Conservation (phyloP, 1,284 basidiomycete genomes). For the Malassezia cuniculi region DNA sequence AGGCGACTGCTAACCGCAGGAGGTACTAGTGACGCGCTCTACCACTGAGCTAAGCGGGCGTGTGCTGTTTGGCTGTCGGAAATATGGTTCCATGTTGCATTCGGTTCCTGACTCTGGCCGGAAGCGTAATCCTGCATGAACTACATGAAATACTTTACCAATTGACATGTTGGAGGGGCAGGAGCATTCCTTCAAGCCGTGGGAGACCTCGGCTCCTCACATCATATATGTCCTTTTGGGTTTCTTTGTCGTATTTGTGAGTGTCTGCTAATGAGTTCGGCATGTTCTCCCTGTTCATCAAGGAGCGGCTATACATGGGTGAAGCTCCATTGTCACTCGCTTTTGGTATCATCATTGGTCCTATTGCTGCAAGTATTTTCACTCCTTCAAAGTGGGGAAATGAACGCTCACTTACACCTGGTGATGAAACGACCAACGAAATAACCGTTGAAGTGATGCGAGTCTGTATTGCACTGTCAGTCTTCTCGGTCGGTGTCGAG, state of each 20-base stretch:
- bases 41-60: slow-evolving; percentile 53
- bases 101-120: too few relatives aligned
- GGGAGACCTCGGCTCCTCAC: slow-evolving; percentile 39
- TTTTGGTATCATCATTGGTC: slow-evolving; percentile 78
- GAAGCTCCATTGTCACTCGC: slow-evolving; percentile 91
- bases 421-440: slow-evolving; percentile 57
- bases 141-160: too few relatives aligned
- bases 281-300: slow-evolving; percentile 83
- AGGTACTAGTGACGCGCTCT: slow-evolving; percentile 55
- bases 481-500: slow-evolving; percentile 87
- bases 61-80: too few relatives aligned
- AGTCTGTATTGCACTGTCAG: slow-evolving; percentile 90
- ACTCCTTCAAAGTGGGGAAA: slow-evolving; percentile 71
- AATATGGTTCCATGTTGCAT: too few relatives aligned
- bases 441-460: slow-evolving; percentile 65
- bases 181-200: slow-evolving; percentile 27
- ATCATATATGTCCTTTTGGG: slow-evolving; percentile 40
- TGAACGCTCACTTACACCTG: slow-evolving; percentile 48
- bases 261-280: slow-evolving; percentile 55
- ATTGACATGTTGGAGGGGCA: slow-evolving; percentile 10
- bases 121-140: too few relatives aligned
- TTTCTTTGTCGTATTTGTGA: slow-evolving; percentile 32
- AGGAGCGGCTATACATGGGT: slow-evolving; percentile 86
- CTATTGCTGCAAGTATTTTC: slow-evolving; percentile 71
- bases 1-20: slow-evolving; percentile 4